Conservation (phyloP, 768 basidiomycete genomes). For the Cubamyces lactineus region DNA sequence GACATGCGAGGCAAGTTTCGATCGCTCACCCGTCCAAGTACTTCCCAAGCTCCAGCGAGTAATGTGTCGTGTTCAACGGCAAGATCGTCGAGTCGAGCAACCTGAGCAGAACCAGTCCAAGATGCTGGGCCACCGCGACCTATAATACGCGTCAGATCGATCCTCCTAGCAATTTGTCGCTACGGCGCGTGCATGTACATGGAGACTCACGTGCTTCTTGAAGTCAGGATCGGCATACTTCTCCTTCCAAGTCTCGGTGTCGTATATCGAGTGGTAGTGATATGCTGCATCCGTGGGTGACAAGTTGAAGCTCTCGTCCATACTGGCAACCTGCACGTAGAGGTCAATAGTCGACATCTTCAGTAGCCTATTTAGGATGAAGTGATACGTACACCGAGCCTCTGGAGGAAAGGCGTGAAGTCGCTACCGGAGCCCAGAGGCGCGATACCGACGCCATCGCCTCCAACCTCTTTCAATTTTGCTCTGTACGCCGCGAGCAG, state of each 20-base stretch:
- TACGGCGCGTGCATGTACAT: neutral
- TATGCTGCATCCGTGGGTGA: slow-evolving; percentile 51
- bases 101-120: slow-evolving; percentile 57
- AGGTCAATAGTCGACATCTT: neutral
- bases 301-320: slow-evolving; percentile 40
- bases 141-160: slow-evolving; percentile 21
- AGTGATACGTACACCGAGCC: slow-evolving; percentile 56
- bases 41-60: slow-evolving; percentile 54
- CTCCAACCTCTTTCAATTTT: slow-evolving; percentile 20
- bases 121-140: slow-evolving; percentile 58
- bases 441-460: slow-evolving; percentile 41
- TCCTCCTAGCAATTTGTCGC: neutral
- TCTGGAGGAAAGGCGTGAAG: slow-evolving; percentile 89
- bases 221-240: slow-evolving; percentile 66
- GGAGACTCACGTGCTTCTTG: slow-evolving; percentile 51
- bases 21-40: slow-evolving; percentile 47
- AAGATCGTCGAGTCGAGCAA: slow-evolving; percentile 56
- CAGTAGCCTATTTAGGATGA: slow-evolving; percentile 18
- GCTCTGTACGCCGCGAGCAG: slow-evolving; percentile 43
- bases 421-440: slow-evolving; percentile 90
- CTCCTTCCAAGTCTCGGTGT: slow-evolving; percentile 62
- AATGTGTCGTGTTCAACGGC: slow-evolving; percentile 73
- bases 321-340: slow-evolving; percentile 37
- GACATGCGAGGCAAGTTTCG: neutral
- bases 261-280: slow-evolving; percentile 65